Evolutionary conservation across 768 basidiomycete genomes (phyloP).

Genomic region (Suillus subalutaceus): DNA sequence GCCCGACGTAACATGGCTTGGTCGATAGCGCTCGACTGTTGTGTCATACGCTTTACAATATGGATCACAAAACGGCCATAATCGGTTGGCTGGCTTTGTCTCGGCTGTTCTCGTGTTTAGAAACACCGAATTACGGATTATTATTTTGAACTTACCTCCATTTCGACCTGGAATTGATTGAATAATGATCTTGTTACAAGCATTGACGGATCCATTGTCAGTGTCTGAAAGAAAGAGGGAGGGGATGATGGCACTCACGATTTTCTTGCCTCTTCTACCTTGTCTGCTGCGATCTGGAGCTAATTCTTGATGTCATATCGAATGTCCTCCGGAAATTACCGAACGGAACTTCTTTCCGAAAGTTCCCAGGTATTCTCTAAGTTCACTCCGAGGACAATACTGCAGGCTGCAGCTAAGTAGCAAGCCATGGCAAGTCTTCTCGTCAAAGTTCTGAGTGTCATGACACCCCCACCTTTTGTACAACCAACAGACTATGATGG

Average conservation of each 20-base stretch:
- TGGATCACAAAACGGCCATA: conserved; percentile 62
- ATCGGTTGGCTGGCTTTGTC: conserved; percentile 52
- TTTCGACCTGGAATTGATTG: conserved; percentile 29
- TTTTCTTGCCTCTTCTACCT: conserved; percentile 3
- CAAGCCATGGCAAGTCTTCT: conserved; percentile 15
- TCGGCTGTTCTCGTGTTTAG: conserved; percentile 17
- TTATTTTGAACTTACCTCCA: conserved; percentile 30
- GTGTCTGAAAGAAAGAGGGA: not conserved
- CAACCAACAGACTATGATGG: conserved; percentile 70
- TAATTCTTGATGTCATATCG: not conserved
- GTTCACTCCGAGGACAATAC: not conserved
- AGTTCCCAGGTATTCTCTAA: not conserved
- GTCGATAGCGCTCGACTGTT: conserved; percentile 51
- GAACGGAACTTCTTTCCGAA: conserved; percentile 1
- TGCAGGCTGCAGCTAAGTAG: not conserved
- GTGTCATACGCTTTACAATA: conserved; percentile 54
- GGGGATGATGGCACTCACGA: not conserved
- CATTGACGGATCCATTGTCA: conserved; percentile 29
- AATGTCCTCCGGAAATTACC: conserved; percentile 13
- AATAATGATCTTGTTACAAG: conserved; percentile 22
- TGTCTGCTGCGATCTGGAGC: conserved; percentile 5
- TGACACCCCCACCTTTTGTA: conserved; percentile 63
- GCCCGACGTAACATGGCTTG: conserved; percentile 65
- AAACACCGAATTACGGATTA: not conserved
- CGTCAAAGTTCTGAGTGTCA: conserved; percentile 20